Evolutionary conservation across 495 filamentous ascomycete genomes (phyloP).

Genomic region (Talaromyces liani): DNA sequence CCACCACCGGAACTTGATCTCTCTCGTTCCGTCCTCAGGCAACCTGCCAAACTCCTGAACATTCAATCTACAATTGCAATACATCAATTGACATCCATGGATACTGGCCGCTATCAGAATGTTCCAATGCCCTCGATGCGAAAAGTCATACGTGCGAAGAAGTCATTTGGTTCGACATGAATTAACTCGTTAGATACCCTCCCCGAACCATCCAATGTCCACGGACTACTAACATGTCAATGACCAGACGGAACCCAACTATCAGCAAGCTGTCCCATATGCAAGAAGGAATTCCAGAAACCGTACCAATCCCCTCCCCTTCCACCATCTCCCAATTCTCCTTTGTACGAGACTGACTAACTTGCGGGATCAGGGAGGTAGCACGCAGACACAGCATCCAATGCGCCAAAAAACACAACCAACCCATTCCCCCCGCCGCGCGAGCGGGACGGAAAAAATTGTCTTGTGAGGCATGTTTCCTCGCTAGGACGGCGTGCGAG

Average conservation of each 20-base stretch:
- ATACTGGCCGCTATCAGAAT: constrained; percentile 8
- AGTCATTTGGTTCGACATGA: constrained; percentile 27
- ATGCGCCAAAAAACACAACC: constrained; percentile 30
- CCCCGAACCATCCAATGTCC: not conserved
- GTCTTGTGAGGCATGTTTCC: constrained; percentile 27
- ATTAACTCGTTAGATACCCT: constrained; percentile 18
- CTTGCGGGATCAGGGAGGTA: constrained; percentile 20
- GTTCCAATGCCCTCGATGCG: constrained; percentile 27
- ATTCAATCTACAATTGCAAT: not conserved
- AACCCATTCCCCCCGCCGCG: constrained; percentile 20
- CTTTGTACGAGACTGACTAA: too few species aligned
- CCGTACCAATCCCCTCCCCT: constrained; percentile 16
- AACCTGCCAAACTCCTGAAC: too few species aligned
- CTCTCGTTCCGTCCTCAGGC: not conserved
- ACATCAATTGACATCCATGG: too few species aligned
- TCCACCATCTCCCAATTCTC: too few species aligned
- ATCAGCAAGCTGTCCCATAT: constrained; percentile 27
- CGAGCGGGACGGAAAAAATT: constrained; percentile 28
- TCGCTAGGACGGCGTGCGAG: constrained; percentile 26
- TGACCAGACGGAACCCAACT: constrained; percentile 19
- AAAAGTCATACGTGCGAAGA: constrained; percentile 26
- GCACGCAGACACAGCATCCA: constrained; percentile 27
- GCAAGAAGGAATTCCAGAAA: constrained; percentile 28
- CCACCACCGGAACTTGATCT: not conserved
- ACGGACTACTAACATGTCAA: not conserved